Percentiles rank a stretch among this genome's conserved stretches.
Conservation (phyloP, 148 eudicot genomes). For the Chenopodium formosanum region DNA sequence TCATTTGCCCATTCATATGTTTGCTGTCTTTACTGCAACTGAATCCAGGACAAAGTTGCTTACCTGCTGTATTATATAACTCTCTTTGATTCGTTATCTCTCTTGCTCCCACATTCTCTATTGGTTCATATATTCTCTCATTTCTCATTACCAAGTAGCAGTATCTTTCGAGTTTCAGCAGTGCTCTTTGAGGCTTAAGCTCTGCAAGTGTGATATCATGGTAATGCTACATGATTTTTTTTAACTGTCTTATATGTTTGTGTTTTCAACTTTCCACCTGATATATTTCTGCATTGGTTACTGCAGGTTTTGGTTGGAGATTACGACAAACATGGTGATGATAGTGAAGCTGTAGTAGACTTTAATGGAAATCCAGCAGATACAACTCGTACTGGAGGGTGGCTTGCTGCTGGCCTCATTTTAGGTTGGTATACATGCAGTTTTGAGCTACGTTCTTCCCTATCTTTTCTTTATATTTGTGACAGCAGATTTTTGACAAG, state of each 20-base stretch:
- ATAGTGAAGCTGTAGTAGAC: constrained; percentile 45
- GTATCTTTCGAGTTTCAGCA: constrained; percentile 8
- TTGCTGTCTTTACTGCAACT: constrained; percentile 14
- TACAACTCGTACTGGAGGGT: constrained; percentile 75
- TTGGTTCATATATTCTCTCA: not conserved
- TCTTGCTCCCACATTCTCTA: not conserved
- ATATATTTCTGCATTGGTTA: not conserved
- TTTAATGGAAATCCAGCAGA: constrained; percentile 75
- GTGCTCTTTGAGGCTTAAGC: not conserved
- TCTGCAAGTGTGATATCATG: constrained; percentile 18
- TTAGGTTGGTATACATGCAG: constrained; percentile 46
- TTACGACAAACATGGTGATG: constrained; percentile 38
- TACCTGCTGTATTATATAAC: not conserved
- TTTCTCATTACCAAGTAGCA: not conserved
- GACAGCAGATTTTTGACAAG: not conserved
- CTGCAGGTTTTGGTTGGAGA: constrained; percentile 55
- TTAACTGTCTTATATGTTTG: not conserved
- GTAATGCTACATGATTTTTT: constrained; percentile 14
- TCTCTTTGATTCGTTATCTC: not conserved
- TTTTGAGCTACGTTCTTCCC: not conserved
- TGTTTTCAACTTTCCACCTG: not conserved
- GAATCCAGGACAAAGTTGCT: not conserved
- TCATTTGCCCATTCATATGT: constrained; percentile 10
- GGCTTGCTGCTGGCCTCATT: constrained; percentile 96
- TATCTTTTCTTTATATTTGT: too few species aligned